Conservation (phyloP, 2,329 filamentous ascomycete genomes). For the Didymella keratinophila region DNA sequence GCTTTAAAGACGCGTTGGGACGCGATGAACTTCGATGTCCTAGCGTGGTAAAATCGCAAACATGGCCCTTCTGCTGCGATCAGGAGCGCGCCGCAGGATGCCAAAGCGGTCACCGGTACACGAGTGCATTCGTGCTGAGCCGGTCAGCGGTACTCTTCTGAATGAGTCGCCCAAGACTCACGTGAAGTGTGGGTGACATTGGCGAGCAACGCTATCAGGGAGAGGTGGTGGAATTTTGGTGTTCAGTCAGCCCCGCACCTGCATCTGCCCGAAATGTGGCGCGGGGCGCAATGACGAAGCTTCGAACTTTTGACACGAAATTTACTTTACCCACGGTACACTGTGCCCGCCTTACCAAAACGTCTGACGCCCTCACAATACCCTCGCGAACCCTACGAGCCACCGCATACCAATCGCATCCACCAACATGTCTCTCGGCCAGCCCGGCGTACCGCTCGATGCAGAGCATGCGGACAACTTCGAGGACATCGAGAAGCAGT, state of each 20-base stretch:
- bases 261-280: slow-evolving; percentile 12
- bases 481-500: slow-evolving; percentile 95
- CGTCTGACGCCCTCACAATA: background rate
- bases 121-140: slow-evolving; percentile 50
- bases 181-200: slow-evolving; percentile 48
- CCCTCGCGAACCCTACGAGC: background rate
- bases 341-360: slow-evolving; percentile 23
- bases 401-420: background rate
- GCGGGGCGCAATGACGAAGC: slow-evolving; percentile 38
- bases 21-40: slow-evolving; percentile 33
- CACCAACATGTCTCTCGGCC: slow-evolving; percentile 48
- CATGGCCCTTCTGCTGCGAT: slow-evolving; percentile 55
- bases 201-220: slow-evolving; percentile 26
- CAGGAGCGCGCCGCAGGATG: slow-evolving; percentile 48
- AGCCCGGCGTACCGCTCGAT: slow-evolving; percentile 44
- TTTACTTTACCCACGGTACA: slow-evolving; percentile 18
- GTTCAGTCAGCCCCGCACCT: slow-evolving; percentile 47
- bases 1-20: slow-evolving; percentile 65
- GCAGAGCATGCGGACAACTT: slow-evolving; percentile 72
- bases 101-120: slow-evolving; percentile 57
- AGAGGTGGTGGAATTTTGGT: slow-evolving; percentile 37
- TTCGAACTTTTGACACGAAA: slow-evolving; percentile 25
- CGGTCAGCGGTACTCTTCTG: slow-evolving; percentile 23
- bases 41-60: slow-evolving; percentile 50
- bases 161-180: slow-evolving; percentile 27